Evolutionary conservation across 345 rosid genomes (phyloP), one percentile per base, ranked within the genome.

Genomic region (Salix viminalis): DNA sequence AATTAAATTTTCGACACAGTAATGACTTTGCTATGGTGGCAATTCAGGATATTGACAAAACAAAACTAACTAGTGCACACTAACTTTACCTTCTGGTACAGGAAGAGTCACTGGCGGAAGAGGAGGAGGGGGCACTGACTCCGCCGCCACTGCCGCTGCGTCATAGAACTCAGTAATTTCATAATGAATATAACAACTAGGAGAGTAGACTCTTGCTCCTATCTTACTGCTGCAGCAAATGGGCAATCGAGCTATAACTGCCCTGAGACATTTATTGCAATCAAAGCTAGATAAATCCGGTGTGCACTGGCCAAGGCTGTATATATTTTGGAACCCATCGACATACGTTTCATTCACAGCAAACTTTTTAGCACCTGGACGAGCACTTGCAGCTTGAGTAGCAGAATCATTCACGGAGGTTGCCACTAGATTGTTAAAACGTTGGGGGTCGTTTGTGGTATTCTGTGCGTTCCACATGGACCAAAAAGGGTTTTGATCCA

Each of bases 281-380:
- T 70, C 86, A 0, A 2, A 5, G 9, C 42, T 6, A 4, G 85
- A 79, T 56, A 89, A 44, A 77, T 89, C 91, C 9, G 83, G 90
- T 2, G 85, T 86, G 76, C 96, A 91, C 85, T 91, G 88, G 1
- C 46, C 84, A 0, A 91, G 88, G 15, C 72, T 68, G 76, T 80
- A 91, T 19, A 91, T 48, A 1, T 48, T 69, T 42, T 77, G 70
- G 15, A 69, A 80, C 61, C 36, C 78, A 34, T 34, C 6, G 5
- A 4, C 1, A 34, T 34, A 34, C 5, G 36, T 34, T 34, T 34
- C 0, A 34, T 34, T 34, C 36, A 77, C 79, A 0, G 87, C 90
- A 30, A 83, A 89, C 73, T 79, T 87, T 23, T 48, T 82, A 1
- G 77, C 74, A 28, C 82, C 82, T 4, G 80, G 30, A 34, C 61